Percentiles rank a stretch among this genome's conserved stretches.
Conservation (phyloP, 2,329 filamentous ascomycete genomes). For the Alternaria ethzedia region DNA sequence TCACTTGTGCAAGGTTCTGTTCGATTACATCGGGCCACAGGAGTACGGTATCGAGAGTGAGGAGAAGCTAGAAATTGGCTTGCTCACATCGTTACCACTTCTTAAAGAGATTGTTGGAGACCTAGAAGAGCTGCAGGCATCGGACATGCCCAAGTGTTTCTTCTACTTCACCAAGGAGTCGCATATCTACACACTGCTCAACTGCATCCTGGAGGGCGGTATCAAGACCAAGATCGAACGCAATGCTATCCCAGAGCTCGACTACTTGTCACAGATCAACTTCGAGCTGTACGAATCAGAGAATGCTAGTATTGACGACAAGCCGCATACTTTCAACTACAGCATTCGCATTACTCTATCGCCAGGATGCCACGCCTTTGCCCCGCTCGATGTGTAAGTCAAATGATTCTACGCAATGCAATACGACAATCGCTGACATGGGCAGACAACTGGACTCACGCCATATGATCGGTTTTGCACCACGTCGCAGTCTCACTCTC, state of each 20-base stretch:
- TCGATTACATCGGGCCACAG: conserved; percentile 98
- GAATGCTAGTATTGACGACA: conserved; percentile 64
- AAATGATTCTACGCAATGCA: not conserved
- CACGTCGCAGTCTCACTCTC: conserved; percentile 84
- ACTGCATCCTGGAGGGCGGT: conserved; percentile 96
- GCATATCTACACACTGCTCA: conserved; percentile 96
- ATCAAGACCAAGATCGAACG: conserved; percentile 97
- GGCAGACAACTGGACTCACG: conserved; percentile 82
- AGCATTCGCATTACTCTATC: conserved; percentile 96
- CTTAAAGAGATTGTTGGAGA: conserved; percentile 97
- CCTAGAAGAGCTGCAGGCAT: conserved; percentile 95
- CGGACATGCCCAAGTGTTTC: conserved; percentile 91
- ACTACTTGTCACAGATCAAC: conserved; percentile 96
- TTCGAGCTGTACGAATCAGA: conserved; percentile 98
- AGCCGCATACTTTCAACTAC: conserved; percentile 83
- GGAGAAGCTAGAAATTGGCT: conserved; percentile 97
- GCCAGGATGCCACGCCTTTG: conserved; percentile 94
- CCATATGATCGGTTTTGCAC: conserved; percentile 93
- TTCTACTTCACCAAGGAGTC: conserved; percentile 99
- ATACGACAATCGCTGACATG: conserved; percentile 8
- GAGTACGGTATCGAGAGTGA: conserved; percentile 96
- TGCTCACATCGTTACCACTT: conserved; percentile 89
- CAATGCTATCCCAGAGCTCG: conserved; percentile 92
- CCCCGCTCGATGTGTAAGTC: conserved; percentile 81
- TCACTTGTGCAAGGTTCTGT: conserved; percentile 89